Conservation (phyloP, 2,329 filamentous ascomycete species). For the Trichophyton simii region DNA sequence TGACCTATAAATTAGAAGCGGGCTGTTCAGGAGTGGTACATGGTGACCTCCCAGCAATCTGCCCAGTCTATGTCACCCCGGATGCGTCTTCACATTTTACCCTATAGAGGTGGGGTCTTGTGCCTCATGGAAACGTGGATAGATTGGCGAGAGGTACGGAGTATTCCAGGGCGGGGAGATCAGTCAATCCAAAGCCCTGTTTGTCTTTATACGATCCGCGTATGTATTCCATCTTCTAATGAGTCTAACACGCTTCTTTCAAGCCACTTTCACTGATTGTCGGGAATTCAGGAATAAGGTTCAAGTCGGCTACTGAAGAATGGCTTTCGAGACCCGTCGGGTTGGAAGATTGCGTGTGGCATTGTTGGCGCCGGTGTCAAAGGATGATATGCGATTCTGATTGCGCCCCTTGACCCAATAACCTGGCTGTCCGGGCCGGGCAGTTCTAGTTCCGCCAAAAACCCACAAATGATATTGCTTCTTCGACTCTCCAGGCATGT, state of each 20-base stretch:
- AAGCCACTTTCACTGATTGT: neutral
- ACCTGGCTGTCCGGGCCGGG: neutral
- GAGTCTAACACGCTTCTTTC: neutral
- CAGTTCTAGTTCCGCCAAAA: neutral
- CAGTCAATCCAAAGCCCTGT: neutral
- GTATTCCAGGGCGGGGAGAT: neutral
- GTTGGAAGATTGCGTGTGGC: neutral
- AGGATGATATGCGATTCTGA: neutral
- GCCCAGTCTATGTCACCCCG: neutral
- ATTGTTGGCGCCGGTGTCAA: neutral
- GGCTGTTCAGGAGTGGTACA: neutral
- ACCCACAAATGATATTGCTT: neutral
- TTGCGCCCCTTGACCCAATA: conserved; percentile 1
- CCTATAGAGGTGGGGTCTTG: neutral
- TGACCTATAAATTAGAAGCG: neutral
- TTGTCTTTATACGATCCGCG: neutral
- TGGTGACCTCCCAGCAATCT: neutral
- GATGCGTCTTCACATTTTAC: neutral
- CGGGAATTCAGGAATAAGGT: neutral
- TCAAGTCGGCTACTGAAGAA: neutral
- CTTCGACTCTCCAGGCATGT: neutral
- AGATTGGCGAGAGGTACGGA: neutral
- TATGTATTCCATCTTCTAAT: neutral
- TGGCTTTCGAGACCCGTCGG: neutral
- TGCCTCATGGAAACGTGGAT: neutral